Evolutionary conservation across 23 red algal genomes (phyloP).

Genomic region (Gracilaria gracilis): DNA sequence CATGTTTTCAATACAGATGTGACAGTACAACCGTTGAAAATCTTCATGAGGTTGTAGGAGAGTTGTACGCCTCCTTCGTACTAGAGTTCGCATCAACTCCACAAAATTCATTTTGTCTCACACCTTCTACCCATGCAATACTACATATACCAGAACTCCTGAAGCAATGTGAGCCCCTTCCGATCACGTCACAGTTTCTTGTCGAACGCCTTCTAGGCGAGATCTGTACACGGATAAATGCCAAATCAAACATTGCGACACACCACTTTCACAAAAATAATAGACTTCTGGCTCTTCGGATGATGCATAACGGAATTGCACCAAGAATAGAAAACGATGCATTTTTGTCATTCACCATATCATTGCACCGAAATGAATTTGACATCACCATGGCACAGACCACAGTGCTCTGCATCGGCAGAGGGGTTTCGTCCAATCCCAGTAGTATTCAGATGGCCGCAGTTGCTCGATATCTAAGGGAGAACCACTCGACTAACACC

Average conservation of each 20-base stretch:
- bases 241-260: neutral
- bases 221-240: neutral
- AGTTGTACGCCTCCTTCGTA: neutral
- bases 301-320: neutral
- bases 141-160: conserved; percentile 20
- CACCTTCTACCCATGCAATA: conserved; percentile 3
- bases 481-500: too few relatives aligned
- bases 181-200: conserved; percentile 21
- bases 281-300: neutral
- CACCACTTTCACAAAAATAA: conserved; percentile 3
- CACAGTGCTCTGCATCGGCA: too few relatives aligned
- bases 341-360: too few relatives aligned
- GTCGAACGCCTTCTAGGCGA: conserved; percentile 2
- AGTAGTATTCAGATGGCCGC: too few relatives aligned
- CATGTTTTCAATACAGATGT: neutral
- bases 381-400: too few relatives aligned
- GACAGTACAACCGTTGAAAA: neutral
- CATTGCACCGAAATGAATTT: too few relatives aligned
- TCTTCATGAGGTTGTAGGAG: neutral
- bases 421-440: too few relatives aligned
- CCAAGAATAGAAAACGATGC: too few relatives aligned
- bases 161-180: neutral
- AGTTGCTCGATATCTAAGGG: too few relatives aligned
- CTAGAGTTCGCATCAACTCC: neutral
- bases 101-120: neutral